Evolutionary conservation across 2,329 filamentous ascomycete genomes (phyloP), one percentile per base, ranked within the genome.

Genomic region (Clonostachys sp.): DNA sequence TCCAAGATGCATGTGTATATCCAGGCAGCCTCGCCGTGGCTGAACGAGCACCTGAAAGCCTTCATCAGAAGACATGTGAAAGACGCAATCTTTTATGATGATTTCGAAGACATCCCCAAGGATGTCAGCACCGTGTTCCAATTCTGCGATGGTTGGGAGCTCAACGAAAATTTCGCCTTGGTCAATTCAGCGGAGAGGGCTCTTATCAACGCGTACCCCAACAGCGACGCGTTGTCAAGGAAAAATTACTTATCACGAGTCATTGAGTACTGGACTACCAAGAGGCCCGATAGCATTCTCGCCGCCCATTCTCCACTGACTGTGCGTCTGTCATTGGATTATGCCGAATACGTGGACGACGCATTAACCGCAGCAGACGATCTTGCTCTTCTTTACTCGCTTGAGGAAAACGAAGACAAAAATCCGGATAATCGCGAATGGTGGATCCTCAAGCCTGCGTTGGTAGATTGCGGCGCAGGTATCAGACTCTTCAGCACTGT

Each of bases 381-480:
- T 10, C 53, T 68, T 13, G 59, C 59, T 0, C 45, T 68, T 2
- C 38, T 67, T 20, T 61, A 57, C 38, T 67, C 65, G 0, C 58
- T 68, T 1, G 62, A 67, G 30, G 56, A 63, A 5, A 69, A 69
- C 34, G 61, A 57, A 17, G 39, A 34, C 8, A 65, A 57, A 42
- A 50, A 53, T 2, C 34, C 59, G 0, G 44, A 45, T 0, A 56
- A 67, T 2, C 54, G 66, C 2, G 60, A 67, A 34, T 69, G 66
- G 65, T 69, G 66, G 66, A 69, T 69, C 20, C 46, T 69, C 5
- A 69, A 69, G 44, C 65, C 66, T 3, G 65, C 66, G 1, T 53
- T 69, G 50, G 60, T 68, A 10, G 66, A 69, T 18, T 68, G 65
- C n/a, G 66, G 65, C 2, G 60, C 64, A 9, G 66, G 66, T 0